phyloP scores from a whole-genome alignment of 352 stramenopile species.

The Albugo candida region DNA sequence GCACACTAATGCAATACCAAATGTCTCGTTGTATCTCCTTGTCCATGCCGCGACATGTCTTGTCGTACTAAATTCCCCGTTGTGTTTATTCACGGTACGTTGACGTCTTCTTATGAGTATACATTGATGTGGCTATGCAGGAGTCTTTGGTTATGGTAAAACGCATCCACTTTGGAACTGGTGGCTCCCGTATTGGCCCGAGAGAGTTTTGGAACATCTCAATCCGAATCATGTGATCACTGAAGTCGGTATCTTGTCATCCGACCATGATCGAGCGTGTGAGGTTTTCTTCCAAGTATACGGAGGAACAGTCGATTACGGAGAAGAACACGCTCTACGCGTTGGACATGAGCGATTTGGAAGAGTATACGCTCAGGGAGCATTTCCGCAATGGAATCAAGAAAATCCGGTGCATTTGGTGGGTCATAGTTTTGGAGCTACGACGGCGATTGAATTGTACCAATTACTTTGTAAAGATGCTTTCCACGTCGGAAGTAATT shows the following conservation, averaged over 20 bases:
- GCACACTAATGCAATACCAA: too few species aligned
- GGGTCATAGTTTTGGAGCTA: constrained; percentile 39
- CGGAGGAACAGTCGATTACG: constrained; percentile 39
- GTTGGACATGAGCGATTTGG: constrained; percentile 23
- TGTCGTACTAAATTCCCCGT: constrained; percentile 23
- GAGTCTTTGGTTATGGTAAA: constrained; percentile 35
- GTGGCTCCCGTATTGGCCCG: constrained; percentile 35
- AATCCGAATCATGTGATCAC: constrained; percentile 37
- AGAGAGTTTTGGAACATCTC: constrained; percentile 18
- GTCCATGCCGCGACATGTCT: too few species aligned
- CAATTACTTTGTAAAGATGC: constrained; percentile 37
- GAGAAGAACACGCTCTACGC: constrained; percentile 15
- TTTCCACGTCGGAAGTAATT: constrained; percentile 25
- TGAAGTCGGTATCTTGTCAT: constrained; percentile 35
- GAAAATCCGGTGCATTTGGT: constrained; percentile 31
- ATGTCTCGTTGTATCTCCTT: too few species aligned
- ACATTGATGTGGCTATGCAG: constrained; percentile 1
- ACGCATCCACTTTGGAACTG: constrained; percentile 22
- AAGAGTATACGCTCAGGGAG: constrained; percentile 11
- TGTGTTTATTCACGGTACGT: constrained; percentile 38
- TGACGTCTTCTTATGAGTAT: not conserved
- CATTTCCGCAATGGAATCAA: constrained; percentile 24
- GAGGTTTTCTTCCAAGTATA: constrained; percentile 46
- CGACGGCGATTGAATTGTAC: constrained; percentile 49
- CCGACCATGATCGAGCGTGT: constrained; percentile 44